phyloP scores from a whole-genome alignment of 2,329 filamentous ascomycete species.

The Sporothrix globosa region DNA sequence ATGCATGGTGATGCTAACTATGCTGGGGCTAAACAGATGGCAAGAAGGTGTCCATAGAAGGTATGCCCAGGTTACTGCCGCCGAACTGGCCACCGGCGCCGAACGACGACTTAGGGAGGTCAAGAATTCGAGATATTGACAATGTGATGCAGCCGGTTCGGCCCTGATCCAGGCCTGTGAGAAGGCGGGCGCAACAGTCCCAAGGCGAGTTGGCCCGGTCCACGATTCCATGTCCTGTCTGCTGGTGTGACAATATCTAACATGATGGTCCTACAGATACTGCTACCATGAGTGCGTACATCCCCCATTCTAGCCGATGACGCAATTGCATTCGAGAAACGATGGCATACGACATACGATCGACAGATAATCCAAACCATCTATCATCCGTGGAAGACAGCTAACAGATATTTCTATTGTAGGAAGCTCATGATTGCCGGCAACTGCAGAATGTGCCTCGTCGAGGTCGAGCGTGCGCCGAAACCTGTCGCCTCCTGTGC shows the following conservation, averaged over 20 bases:
- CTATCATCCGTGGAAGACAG: conserved; percentile 4
- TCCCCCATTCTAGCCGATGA: neutral
- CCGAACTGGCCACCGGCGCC: neutral
- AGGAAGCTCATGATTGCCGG: conserved; percentile 98
- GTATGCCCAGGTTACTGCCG: conserved; percentile 52
- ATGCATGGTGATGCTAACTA: conserved; percentile 27
- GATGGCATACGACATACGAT: conserved; percentile 46
- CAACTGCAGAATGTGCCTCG: conserved; percentile 99
- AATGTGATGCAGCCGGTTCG: conserved; percentile 72
- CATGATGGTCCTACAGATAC: conserved; percentile 63
- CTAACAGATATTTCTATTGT: conserved; percentile 48
- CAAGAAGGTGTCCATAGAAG: conserved; percentile 97
- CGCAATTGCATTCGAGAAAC: neutral
- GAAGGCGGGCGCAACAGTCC: conserved; percentile 89
- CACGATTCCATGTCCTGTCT: neutral
- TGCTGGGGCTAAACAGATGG: conserved; percentile 67
- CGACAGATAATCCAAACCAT: neutral
- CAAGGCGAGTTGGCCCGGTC: conserved; percentile 61
- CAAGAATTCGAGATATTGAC: conserved; percentile 16
- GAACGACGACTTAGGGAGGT: neutral
- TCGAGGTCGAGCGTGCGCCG: conserved; percentile 93
- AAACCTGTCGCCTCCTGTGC: conserved; percentile 98
- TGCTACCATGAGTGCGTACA: conserved; percentile 85
- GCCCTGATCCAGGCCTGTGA: conserved; percentile 99
- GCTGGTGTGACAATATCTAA: conserved; percentile 40